Evolutionary conservation across 495 filamentous ascomycete species (phyloP).

Genomic region (Polyplosphaeria fusca): DNA sequence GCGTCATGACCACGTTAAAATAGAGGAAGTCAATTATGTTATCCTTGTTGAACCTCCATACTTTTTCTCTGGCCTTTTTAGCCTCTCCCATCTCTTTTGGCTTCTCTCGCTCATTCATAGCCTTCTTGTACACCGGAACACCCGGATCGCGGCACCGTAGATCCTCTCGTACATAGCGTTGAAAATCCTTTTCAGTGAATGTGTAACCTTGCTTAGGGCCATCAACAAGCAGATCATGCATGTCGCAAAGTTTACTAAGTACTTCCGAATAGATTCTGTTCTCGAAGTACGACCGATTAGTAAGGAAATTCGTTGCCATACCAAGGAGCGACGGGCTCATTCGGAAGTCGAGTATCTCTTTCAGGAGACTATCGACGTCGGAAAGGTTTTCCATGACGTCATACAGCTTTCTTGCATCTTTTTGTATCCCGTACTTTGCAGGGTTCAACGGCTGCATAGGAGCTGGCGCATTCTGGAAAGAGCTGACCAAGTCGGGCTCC

Average conservation of each 20-base stretch:
- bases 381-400: slow-evolving; percentile 40
- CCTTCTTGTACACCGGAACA: slow-evolving; percentile 41
- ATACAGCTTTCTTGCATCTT: slow-evolving; percentile 53
- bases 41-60: slow-evolving; percentile 42
- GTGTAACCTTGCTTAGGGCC: slow-evolving; percentile 71
- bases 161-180: slow-evolving; percentile 45
- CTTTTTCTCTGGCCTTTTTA: slow-evolving; percentile 26
- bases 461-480: slow-evolving; percentile 68
- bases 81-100: slow-evolving; percentile 14
- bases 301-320: slow-evolving; percentile 70
- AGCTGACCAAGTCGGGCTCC: slow-evolving; percentile 69
- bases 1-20: slow-evolving; percentile 56
- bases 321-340: slow-evolving; percentile 66
- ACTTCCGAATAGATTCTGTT: slow-evolving; percentile 53
- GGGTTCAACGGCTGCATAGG: slow-evolving; percentile 48
- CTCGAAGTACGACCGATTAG: slow-evolving; percentile 61
- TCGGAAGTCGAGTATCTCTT: slow-evolving; percentile 61
- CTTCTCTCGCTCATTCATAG: slow-evolving; percentile 20
- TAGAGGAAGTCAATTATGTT: slow-evolving; percentile 74
- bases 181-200: slow-evolving; percentile 60
- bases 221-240: slow-evolving; percentile 80
- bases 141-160: not conserved
- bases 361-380: slow-evolving; percentile 46
- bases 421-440: slow-evolving; percentile 56
- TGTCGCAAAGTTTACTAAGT: slow-evolving; percentile 60